Evolutionary conservation across 2,329 filamentous ascomycete species (phyloP).

Genomic region (Sporothrix pallida): DNA sequence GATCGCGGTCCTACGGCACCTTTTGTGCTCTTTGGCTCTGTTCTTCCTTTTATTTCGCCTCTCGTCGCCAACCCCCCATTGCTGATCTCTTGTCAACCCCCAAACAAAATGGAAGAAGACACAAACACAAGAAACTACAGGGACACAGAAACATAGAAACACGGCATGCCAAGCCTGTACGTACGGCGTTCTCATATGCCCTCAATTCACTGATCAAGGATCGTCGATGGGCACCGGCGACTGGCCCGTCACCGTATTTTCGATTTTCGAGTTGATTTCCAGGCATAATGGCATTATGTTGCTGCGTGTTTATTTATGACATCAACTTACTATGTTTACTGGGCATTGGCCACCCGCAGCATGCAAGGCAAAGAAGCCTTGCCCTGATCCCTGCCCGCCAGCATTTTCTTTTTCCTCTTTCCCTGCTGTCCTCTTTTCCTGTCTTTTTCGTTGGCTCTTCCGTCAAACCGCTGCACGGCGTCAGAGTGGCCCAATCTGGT

Average conservation of each 20-base stretch:
- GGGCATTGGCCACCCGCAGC: neutral
- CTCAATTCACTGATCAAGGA: neutral
- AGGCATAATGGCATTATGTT: too few species aligned
- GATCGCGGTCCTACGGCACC: conserved; percentile 19
- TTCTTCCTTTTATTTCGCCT: neutral
- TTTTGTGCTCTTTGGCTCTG: neutral
- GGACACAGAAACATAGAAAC: too few species aligned
- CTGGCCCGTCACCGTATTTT: conserved; percentile 19
- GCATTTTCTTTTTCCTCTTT: neutral
- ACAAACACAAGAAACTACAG: neutral
- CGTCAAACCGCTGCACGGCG: conserved; percentile 2
- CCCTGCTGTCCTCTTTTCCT: neutral
- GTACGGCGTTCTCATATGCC: neutral
- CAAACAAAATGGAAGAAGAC: neutral
- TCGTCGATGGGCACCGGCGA: neutral
- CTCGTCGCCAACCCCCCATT: neutral
- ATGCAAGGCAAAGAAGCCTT: neutral
- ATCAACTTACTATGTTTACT: neutral
- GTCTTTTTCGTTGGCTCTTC: neutral
- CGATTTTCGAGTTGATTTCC: conserved; percentile 1
- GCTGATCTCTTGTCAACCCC: conserved; percentile 13
- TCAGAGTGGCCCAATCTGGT: conserved; percentile 18
- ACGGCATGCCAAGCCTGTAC: conserved; percentile 21
- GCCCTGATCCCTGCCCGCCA: neutral
- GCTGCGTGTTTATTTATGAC: conserved; percentile 14